Conservation (phyloP, 1,284 basidiomycete species). For the Volvariella surrecta region DNA sequence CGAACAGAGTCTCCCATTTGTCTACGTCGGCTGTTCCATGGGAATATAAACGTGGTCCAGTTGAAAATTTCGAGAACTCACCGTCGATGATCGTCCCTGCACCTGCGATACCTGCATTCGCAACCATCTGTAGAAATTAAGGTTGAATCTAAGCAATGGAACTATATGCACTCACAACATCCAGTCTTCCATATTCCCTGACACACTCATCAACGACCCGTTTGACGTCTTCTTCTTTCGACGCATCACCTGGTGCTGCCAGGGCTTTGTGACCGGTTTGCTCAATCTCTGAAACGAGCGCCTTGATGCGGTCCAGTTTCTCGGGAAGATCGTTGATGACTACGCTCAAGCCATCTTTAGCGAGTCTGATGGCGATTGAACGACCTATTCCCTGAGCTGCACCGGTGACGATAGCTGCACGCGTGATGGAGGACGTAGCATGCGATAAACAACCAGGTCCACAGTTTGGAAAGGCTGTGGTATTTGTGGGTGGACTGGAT, state of each 20-base stretch:
- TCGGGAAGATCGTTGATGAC: slow-evolving; percentile 20
- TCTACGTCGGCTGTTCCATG: slow-evolving; percentile 10
- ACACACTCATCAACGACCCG: slow-evolving; percentile 15
- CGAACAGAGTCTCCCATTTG: slow-evolving; percentile 17
- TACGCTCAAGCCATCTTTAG: slow-evolving; percentile 20
- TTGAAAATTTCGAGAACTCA: slow-evolving; percentile 8
- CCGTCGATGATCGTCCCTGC: slow-evolving; percentile 16
- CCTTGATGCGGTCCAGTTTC: slow-evolving; percentile 10
- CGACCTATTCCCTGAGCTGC: slow-evolving; percentile 6
- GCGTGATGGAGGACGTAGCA: too few relatives aligned
- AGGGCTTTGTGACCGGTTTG: slow-evolving; percentile 13
- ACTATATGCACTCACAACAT: slow-evolving; percentile 16
- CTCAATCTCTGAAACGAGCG: slow-evolving; percentile 13
- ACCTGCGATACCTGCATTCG: slow-evolving; percentile 21
- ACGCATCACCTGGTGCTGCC: slow-evolving; percentile 17
- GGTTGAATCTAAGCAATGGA: background rate
- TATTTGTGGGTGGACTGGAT: too few relatives aligned
- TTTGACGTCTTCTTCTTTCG: slow-evolving; percentile 18
- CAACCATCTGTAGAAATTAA: slow-evolving; percentile 19
- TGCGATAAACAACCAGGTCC: too few relatives aligned
- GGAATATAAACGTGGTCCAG: background rate
- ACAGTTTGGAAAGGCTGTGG: too few relatives aligned
- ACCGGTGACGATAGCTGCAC: slow-evolving; percentile 8
- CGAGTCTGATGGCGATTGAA: slow-evolving; percentile 13
- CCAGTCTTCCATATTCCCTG: slow-evolving; percentile 17